phyloP scores from a whole-genome alignment of 176 grass and related monocot genomes.

The Carex littledalei region DNA sequence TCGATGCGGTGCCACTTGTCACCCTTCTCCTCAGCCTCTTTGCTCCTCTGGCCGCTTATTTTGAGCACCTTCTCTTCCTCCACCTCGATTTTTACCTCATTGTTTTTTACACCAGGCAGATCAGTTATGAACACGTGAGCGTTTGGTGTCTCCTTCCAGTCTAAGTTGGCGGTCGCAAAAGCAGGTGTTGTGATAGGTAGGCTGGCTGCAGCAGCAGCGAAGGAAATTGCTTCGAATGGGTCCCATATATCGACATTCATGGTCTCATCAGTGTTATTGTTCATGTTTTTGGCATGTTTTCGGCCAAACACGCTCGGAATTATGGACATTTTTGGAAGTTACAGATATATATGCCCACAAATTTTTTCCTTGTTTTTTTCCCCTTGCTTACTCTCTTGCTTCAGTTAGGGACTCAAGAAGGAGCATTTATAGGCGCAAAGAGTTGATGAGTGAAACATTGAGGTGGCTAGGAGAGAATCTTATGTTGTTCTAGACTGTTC shows the following conservation, averaged over 20 bases:
- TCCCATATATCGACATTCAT: background rate
- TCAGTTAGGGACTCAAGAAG: background rate
- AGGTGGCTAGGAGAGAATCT: background rate
- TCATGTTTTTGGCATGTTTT: background rate
- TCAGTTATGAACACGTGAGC: constrained; percentile 71
- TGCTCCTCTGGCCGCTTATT: constrained; percentile 49
- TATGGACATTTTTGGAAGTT: background rate
- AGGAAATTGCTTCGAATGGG: background rate
- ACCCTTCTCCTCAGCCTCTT: constrained; percentile 38
- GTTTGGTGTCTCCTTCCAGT: constrained; percentile 72
- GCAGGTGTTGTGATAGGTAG: constrained; percentile 11
- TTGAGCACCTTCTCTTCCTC: constrained; percentile 55
- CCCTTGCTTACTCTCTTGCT: background rate
- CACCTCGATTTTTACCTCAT: constrained; percentile 67
- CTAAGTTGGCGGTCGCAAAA: constrained; percentile 51
- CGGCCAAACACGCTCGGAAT: background rate
- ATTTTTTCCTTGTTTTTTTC: background rate
- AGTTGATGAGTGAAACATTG: background rate
- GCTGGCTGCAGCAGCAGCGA: background rate
- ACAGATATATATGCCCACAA: too few species aligned
- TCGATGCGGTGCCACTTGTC: constrained; percentile 60
- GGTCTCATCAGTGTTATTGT: background rate
- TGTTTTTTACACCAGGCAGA: constrained; percentile 43
- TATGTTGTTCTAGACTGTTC: background rate
- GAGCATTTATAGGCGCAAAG: background rate